Base-by-base conservation (phyloP, 352 stramenopile species). In the Blastocystis sp. region DNA sequence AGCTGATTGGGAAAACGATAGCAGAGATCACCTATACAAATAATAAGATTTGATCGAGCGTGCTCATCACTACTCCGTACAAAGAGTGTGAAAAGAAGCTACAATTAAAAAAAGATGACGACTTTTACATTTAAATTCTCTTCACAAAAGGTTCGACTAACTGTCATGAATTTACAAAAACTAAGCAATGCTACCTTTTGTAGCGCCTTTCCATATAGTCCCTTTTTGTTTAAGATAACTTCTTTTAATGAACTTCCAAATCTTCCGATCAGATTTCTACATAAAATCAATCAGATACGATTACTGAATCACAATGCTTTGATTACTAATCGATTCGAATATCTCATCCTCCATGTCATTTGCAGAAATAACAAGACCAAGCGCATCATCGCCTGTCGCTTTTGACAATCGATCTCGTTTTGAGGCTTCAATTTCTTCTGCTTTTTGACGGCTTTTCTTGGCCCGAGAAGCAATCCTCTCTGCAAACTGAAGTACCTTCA, bases 1-100 rank as follows among this genome's bases (percentile, higher is more conserved):
- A 99, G 93, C 75, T 96, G 92, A 90, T 99, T 99, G 3, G 97
- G 97, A 90, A 98, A 98, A 3, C 97, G 95, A 90, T 98, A 98
- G 0, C 95, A 96, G 43, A 99, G 91, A 91, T 99, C 97, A 76
- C 96, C 96, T 6, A 99, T 90, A 5, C 95, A 95, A 64, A 99
- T 96, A 24, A 98, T 96, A 69, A 98, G 95, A 90, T 98, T 98
- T 16, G 95, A 94, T 59, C 96, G 93, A n/a, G 98, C 91, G 79
- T 92, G 30, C n/a, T 90, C 45, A 56, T 90, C 79, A 11, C 30
- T 20, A 20, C 37, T 89, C 55, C 78, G 45, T 6, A 69, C 69
- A 30, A 92, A 43, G 11, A 91, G 30, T 20, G 90, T 91, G 53
- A 92, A 91, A 16, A 92, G 37, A 7, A 92, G 55, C 56, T 79